phyloP scores from a whole-genome alignment of 805 yeast species.

The Candida andamanensis region DNA sequence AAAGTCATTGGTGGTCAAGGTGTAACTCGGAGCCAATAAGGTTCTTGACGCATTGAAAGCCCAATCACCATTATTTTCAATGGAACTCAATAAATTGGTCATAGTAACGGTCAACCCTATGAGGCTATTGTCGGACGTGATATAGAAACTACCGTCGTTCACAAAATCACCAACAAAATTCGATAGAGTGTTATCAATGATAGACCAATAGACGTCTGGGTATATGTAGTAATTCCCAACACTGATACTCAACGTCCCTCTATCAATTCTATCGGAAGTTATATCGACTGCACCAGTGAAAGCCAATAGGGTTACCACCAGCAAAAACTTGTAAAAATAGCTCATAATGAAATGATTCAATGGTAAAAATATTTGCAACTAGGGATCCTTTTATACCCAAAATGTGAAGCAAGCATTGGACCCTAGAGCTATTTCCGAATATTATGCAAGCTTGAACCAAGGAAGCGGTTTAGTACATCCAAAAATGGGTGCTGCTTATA shows the following conservation, averaged over 20 bases:
- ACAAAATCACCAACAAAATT: slow-evolving; percentile 18
- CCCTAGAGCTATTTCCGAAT: no score
- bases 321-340: background rate
- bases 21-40: slow-evolving; percentile 14
- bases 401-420: no score
- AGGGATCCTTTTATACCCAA: no score
- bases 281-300: slow-evolving; percentile 10
- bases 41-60: slow-evolving; percentile 19
- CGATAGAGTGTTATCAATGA: slow-evolving; percentile 18
- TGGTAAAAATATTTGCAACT: no score
- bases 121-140: slow-evolving; percentile 13
- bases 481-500: no score
- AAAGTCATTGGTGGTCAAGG: slow-evolving; percentile 14
- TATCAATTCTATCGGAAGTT: slow-evolving; percentile 13
- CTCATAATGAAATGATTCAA: no score
- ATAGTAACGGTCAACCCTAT: slow-evolving; percentile 14
- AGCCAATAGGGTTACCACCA: background rate
- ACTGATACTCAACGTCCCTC: slow-evolving; percentile 14
- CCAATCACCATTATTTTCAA: slow-evolving; percentile 17
- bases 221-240: slow-evolving; percentile 17
- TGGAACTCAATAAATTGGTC: slow-evolving; percentile 5
- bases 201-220: slow-evolving; percentile 22
- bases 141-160: slow-evolving; percentile 19
- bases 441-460: no score
- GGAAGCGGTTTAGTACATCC: no score